Percentiles rank a stretch among this genome's conserved stretches.
These are phyloP conservation scores for Coccomyxa sp. DNA, from an alignment of 139 green algal genomes.

Conservation along the genomic window DNA sequence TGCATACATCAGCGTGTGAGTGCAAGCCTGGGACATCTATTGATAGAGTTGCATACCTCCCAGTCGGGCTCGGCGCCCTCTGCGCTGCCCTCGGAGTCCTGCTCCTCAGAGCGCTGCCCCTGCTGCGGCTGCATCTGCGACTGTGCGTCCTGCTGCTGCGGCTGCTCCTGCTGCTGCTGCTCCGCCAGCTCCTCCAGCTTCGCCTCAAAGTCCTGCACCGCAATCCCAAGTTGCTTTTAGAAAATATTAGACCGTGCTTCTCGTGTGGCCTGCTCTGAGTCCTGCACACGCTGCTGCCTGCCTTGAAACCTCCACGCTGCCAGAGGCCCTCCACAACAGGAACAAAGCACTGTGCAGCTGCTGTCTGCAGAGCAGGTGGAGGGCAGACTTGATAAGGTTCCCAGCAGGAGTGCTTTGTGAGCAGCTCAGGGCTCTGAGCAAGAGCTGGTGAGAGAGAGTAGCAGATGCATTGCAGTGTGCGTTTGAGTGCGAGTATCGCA, in stretches of 20 bases:
- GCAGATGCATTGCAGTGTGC: background rate
- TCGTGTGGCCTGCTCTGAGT: too few species aligned
- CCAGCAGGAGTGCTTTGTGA: background rate
- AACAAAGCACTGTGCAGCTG: too few species aligned
- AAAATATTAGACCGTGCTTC: too few species aligned
- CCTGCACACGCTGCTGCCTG: too few species aligned
- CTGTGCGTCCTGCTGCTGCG: slow-evolving; percentile 11
- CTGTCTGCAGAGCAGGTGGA: too few species aligned
- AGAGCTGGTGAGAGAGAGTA: background rate
- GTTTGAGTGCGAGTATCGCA: slow-evolving; percentile 3
- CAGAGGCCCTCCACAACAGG: too few species aligned
- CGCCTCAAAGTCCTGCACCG: slow-evolving; percentile 72
- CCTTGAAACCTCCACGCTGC: too few species aligned
- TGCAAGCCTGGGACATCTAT: background rate
- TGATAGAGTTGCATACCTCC: background rate
- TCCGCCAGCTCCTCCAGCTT: slow-evolving; percentile 42
- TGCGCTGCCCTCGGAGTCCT: slow-evolving; percentile 2
- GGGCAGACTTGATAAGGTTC: background rate
- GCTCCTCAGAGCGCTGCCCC: slow-evolving; percentile 18
- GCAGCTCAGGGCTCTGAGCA: background rate
- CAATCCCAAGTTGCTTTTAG: too few species aligned
- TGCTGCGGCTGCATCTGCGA: slow-evolving; percentile 20
- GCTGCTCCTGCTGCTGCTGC: slow-evolving; percentile 27
- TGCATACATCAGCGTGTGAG: too few species aligned
- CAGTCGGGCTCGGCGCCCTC: background rate